Base-by-base conservation (phyloP, 2,329 filamentous ascomycete species). In the Mycosphaerella sp. region DNA sequence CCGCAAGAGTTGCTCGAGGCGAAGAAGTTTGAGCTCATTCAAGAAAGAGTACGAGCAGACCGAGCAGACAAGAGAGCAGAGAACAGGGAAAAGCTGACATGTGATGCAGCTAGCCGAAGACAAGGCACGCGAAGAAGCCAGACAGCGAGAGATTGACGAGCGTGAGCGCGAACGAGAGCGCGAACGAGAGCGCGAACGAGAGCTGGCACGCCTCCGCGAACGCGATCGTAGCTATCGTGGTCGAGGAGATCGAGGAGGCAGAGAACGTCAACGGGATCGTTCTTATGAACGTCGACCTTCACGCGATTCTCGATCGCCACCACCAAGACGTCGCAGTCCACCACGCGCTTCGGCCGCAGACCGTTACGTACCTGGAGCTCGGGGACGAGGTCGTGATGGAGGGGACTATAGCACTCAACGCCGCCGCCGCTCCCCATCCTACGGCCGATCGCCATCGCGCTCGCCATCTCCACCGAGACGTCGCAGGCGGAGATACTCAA, bases 1-100 rank as follows among this genome's bases (percentile, higher is more conserved):
- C 92, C 93, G 0, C 92, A 95, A 71, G 91, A 96, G 72, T 78
- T 98, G 41, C 75, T 98, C 2, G 93, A 98, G 70, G 91, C 92
- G 0, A 98, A 98, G 78, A 98, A 97, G 73, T 75, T 88, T 43
- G 93, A 98, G 72, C 77, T 98, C 45, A 89, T 93, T 58, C 89
- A 96, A 72, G 90, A 96, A 73, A 95, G 95, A 85, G 92, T 95
- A 70, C 34, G 54, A 26, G 40, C 8, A 40, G n/a, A 10, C 32
- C 34, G 39, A 29, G 10, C 10, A 51, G 12, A 43, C 14, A 32
- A n/a, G 45, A 34, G 9, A 7, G 43, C 26, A 32, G 21, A 40
- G 21, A 11, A 14, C 11, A 36, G 23, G 8, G 29, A 38, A 38
- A 38, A 7, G 21, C 48, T 51, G 48, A 51, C 48, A n/a, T 1